Percentiles rank a stretch among this genome's conserved stretches.
Evolutionary conservation across 208 protist species (phyloP).

Genomic region (Lotmaria passim): DNA sequence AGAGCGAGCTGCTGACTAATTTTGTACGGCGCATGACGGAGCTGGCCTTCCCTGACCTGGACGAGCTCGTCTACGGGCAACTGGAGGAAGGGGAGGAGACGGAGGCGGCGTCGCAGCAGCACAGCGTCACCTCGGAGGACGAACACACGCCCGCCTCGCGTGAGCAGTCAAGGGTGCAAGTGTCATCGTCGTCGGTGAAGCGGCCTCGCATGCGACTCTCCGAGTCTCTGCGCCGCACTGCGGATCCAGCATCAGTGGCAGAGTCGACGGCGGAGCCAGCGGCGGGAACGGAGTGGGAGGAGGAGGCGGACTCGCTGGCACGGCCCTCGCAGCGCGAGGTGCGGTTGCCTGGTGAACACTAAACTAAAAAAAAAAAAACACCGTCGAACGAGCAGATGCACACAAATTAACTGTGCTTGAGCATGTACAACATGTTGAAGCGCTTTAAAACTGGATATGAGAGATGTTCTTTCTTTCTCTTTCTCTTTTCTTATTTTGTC

Average conservation of each 20-base stretch:
- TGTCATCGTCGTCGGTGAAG: background rate
- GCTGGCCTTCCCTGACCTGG: constrained; percentile 47
- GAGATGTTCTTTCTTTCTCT: too few relatives aligned
- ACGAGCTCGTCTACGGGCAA: constrained; percentile 25
- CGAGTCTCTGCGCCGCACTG: constrained; percentile 6
- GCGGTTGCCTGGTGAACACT: constrained; percentile 5
- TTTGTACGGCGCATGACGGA: constrained; percentile 61
- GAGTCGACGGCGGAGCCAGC: background rate
- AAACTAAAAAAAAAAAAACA: background rate
- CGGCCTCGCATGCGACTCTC: background rate
- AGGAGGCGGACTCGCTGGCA: background rate
- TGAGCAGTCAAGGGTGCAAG: background rate
- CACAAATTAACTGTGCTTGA: background rate
- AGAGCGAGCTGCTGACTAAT: constrained; percentile 41
- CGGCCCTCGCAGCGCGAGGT: constrained; percentile 12
- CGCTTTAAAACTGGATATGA: too few relatives aligned
- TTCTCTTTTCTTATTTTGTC: too few relatives aligned
- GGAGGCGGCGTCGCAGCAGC: constrained; percentile 3
- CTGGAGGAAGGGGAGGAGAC: constrained; percentile 5
- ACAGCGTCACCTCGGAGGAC: background rate
- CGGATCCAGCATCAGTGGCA: background rate
- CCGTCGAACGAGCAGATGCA: background rate
- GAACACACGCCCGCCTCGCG: constrained; percentile 4
- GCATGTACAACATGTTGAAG: too few relatives aligned
- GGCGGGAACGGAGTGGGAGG: background rate